These are phyloP conservation scores for Solanum sitiens DNA, from an alignment of 257 asterid species.

Conservation along the genomic window DNA sequence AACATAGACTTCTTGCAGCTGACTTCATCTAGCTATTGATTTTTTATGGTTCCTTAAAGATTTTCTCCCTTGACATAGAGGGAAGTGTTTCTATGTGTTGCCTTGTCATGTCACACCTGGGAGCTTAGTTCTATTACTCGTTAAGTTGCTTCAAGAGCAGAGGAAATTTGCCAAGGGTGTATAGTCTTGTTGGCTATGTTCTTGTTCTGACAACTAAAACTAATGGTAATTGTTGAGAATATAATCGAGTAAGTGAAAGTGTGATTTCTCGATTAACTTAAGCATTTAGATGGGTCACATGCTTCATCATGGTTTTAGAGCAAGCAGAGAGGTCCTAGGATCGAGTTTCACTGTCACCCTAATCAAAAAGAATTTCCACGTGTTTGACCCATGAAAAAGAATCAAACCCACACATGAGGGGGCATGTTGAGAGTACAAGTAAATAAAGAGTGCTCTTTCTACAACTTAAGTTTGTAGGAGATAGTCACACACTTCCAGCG, in stretches of 20 bases:
- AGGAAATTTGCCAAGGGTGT: not conserved
- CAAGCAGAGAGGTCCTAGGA: not conserved
- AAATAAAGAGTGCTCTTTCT: not conserved
- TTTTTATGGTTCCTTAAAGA: not conserved
- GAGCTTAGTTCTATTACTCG: not conserved
- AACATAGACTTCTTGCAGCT: not conserved
- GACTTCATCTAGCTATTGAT: not conserved
- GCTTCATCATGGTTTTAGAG: not conserved
- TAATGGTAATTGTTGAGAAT: not conserved
- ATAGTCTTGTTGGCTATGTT: not conserved
- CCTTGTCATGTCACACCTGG: not conserved
- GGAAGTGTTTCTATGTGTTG: not conserved
- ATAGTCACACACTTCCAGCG: not conserved
- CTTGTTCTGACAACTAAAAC: not conserved
- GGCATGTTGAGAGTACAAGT: not conserved
- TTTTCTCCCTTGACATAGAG: not conserved
- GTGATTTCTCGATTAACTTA: not conserved
- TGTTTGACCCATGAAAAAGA: not conserved
- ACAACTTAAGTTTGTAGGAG: not conserved
- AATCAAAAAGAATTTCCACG: not conserved
- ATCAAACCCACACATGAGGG: not conserved
- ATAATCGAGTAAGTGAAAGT: not conserved
- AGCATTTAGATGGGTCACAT: not conserved
- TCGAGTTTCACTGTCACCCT: not conserved
- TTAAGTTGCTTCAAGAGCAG: not conserved